Conservation (phyloP, 441 rosid species). For the Arabidopsis lyrata region DNA sequence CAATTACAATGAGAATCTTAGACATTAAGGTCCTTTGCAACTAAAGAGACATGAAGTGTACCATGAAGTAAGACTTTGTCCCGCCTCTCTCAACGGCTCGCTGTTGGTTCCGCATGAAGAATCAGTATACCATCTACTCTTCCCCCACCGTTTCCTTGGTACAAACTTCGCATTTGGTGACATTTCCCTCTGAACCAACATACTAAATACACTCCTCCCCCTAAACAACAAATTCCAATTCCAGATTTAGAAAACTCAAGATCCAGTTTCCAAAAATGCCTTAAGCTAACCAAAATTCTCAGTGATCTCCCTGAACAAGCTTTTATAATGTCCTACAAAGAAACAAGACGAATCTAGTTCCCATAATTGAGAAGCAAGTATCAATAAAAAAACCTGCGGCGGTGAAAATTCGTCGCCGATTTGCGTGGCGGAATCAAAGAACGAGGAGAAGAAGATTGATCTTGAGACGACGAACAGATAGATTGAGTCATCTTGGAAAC, state of each 20-base stretch:
- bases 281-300: not conserved
- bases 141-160: constrained; percentile 62
- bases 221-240: constrained; percentile 34
- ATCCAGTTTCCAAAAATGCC: not conserved
- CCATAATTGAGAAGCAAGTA: constrained; percentile 4
- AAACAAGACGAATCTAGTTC: not conserved
- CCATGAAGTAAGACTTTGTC: constrained; percentile 72
- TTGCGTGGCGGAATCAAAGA: constrained; percentile 34
- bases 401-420: constrained; percentile 39
- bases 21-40: not conserved
- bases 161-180: constrained; percentile 59
- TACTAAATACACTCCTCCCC: constrained; percentile 55
- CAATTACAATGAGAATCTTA: constrained; percentile 2
- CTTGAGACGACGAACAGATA: constrained; percentile 45
- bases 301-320: not conserved
- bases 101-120: constrained; percentile 44
- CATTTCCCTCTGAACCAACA: constrained; percentile 72
- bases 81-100: constrained; percentile 56
- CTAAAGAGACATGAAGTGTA: constrained; percentile 21
- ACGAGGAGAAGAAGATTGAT: constrained; percentile 49
- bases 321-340: not conserved
- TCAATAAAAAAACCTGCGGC: constrained; percentile 46
- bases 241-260: constrained; percentile 8
- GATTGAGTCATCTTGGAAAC: constrained; percentile 55
- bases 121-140: constrained; percentile 47